Base-by-base conservation (phyloP, 169 alveolate genomes). In the Haemoproteus tartakovskyi region DNA sequence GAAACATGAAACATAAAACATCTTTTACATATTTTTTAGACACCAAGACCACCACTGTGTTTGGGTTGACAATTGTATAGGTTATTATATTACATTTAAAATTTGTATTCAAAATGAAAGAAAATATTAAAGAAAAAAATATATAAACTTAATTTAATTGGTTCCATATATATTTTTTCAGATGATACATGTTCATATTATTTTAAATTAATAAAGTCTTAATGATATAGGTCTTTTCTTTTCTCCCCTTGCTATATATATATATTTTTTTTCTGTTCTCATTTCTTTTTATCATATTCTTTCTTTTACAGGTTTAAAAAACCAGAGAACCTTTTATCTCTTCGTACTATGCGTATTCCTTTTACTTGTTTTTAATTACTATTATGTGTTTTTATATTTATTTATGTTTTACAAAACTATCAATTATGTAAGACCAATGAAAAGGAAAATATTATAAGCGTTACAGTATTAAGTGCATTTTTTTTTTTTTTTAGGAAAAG, bases 31-130 rank as follows among this genome's bases (percentile, higher is more conserved):
- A 14, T 51, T 19, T 11, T 52, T 19, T 37, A 88, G 94, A 33
- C 93, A 88, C 22, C 93, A 87, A 93, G 98, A 95, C 64, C 98
- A 95, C 62, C 99, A 95, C 86, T 95, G 98, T 60, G 96, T 94
- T 24, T 96, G 99, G 99, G 94, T 96, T 19, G 97, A 95, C 83
- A 96, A 95, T 80, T 96, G 99, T 84, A 90, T 96, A 21, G 99
- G 96, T 27, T n/a, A n/a, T n/a, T n/a, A n/a, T n/a, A n/a, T n/a
- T n/a, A n/a, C n/a, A n/a, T n/a, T n/a, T n/a, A n/a, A n/a, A n/a
- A n/a, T n/a, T n/a, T n/a, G n/a, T n/a, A n/a, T n/a, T n/a, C n/a
- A n/a, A n/a, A n/a, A n/a, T n/a, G n/a, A n/a, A n/a, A n/a, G n/a
- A n/a, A n/a, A n/a, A n/a, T n/a, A n/a, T n/a, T n/a, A n/a, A n/a